Percentiles rank a stretch among this genome's conserved stretches.
phyloP scores from a whole-genome alignment of 768 basidiomycete genomes.

The Stropharia rugosoannulata region DNA sequence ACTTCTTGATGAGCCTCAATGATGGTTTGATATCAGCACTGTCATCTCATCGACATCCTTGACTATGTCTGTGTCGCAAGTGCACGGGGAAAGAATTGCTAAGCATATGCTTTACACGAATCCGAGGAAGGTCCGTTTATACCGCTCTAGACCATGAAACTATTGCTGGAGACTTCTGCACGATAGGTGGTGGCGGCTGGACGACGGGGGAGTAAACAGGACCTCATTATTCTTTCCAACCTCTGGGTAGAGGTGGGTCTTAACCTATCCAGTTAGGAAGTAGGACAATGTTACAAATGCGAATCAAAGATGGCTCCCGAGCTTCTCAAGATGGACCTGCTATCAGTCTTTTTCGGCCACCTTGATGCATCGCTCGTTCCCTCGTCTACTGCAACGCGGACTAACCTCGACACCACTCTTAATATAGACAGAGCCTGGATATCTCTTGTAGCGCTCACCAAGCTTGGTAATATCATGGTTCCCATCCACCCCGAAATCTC shows the following conservation, averaged over 20 bases:
- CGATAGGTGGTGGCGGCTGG: constrained; percentile 10
- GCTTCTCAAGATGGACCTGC: constrained; percentile 19
- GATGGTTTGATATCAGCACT: too few species aligned
- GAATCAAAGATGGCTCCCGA: constrained; percentile 7
- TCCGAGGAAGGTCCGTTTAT: background rate
- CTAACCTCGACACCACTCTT: constrained; percentile 14
- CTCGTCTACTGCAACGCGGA: constrained; percentile 5
- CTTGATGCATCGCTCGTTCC: constrained; percentile 21
- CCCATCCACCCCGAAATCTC: constrained; percentile 7
- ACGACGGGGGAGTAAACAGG: constrained; percentile 9
- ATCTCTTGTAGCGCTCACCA: constrained; percentile 31
- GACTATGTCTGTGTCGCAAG: too few species aligned
- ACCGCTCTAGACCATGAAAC: background rate
- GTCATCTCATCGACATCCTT: too few species aligned
- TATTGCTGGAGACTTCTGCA: background rate
- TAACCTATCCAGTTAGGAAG: background rate
- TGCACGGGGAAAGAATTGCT: too few species aligned
- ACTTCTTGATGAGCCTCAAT: too few species aligned
- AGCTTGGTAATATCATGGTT: constrained; percentile 23
- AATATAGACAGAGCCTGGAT: constrained; percentile 27
- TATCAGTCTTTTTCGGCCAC: constrained; percentile 29
- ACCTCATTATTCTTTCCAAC: constrained; percentile 22
- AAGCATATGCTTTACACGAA: background rate
- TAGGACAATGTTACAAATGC: background rate
- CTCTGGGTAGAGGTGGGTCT: constrained; percentile 23